phyloP scores from a whole-genome alignment of 495 filamentous ascomycete genomes.

The Talaromyces trachyspermus region DNA sequence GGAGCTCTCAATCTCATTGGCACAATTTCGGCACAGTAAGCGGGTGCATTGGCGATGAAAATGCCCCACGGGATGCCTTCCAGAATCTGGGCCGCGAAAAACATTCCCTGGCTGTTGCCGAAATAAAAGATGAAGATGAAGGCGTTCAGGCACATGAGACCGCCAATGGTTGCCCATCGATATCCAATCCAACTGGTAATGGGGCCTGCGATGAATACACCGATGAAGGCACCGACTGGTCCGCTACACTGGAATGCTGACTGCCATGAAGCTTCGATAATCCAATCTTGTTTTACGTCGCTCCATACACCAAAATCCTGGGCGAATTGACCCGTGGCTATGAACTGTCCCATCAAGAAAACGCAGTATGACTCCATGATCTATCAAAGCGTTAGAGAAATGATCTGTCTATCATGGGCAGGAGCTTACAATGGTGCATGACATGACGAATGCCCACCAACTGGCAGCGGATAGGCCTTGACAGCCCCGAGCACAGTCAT shows the following conservation, averaged over 20 bases:
- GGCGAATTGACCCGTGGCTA: constrained; percentile 31
- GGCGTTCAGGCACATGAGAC: constrained; percentile 35
- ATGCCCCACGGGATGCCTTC: constrained; percentile 44
- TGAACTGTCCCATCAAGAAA: constrained; percentile 37
- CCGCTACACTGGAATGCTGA: constrained; percentile 37
- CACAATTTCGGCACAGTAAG: constrained; percentile 39
- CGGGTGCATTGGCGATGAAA: constrained; percentile 40
- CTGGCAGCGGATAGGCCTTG: constrained; percentile 37
- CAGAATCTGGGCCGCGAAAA: constrained; percentile 39
- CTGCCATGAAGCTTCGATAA: constrained; percentile 36
- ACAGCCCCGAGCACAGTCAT: constrained; percentile 44
- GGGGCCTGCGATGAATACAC: constrained; percentile 37
- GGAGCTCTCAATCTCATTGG: constrained; percentile 36
- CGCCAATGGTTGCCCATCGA: constrained; percentile 35
- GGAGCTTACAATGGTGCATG: constrained; percentile 43
- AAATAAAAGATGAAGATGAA: constrained; percentile 43
- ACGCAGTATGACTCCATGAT: constrained; percentile 43
- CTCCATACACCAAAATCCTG: constrained; percentile 24
- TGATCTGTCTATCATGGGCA: constrained; percentile 14
- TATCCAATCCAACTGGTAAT: constrained; percentile 41
- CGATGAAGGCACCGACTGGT: constrained; percentile 35
- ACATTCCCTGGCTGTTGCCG: constrained; percentile 28
- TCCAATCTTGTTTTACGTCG: constrained; percentile 7
- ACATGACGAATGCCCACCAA: constrained; percentile 47
- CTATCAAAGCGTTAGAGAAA: constrained; percentile 26